Evolutionary conservation across 352 stramenopile species (phyloP), one percentile per base, ranked within the genome.

Genomic region (Pythium monospermum): DNA sequence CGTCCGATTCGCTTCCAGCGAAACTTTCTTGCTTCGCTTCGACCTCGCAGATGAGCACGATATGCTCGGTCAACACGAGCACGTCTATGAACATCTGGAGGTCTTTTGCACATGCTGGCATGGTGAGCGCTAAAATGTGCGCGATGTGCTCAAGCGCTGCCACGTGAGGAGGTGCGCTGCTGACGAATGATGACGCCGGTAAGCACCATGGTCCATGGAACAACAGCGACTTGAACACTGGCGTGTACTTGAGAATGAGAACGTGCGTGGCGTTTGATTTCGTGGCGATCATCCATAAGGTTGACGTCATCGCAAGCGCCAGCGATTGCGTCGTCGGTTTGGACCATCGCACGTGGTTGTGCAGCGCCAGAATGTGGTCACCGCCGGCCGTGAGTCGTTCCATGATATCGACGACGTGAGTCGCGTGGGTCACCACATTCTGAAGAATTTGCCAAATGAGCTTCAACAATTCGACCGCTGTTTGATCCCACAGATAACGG

Each of bases 391-490:
- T n/a, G 4, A 60, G 35, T 6, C 26, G 53, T 28, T 48, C n/a
- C 12, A 41, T 15, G 19, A 60, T 25, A 2, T 60, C 43, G 11
- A 11, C 48, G 15, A 60, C 27, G 25, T 49, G 35, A 6, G 16
- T 15, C 13, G 13, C 15, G 3, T 48, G 33, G 0, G 12, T 27
- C 21, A 53, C 43, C 4, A 60, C 38, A 30, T 60, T 53, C 27
- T 47, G 44, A 3, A 53, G 3, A 4, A 60, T 25, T 38, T 44
- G 36, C 53, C 53, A 60, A 1, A 60, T 11, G 26, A 54, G 15
- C 15, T 39, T 28, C 8, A 60, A 7, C 3, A 41, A 21, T 1
- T 4, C 10, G n/a, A 32, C 18, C 2, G 44, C 3, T 1, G 53
- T 21, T 13, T 23, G 8, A 1, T 12, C 13, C 11, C 11, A 35